Percentiles rank a stretch among this genome's conserved stretches.
Evolutionary conservation across 345 rosid genomes (phyloP).

Genomic region (Orychophragmus violaceus): DNA sequence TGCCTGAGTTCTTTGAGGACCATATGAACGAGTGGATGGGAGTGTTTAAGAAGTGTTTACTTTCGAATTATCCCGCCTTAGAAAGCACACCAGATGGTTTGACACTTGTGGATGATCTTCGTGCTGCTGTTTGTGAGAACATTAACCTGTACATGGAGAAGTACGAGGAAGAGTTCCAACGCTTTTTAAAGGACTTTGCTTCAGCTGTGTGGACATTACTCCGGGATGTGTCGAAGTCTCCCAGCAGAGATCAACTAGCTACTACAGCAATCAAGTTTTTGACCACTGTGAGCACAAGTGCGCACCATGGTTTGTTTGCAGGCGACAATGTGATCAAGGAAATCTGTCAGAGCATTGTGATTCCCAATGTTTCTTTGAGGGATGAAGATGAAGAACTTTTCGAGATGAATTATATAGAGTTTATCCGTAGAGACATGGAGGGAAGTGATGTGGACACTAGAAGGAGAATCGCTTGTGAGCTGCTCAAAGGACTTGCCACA

Average conservation of each 20-base stretch:
- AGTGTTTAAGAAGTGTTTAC: slow-evolving; percentile 74
- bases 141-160: slow-evolving; percentile 94
- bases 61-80: slow-evolving; percentile 48
- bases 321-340: slow-evolving; percentile 68
- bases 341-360: slow-evolving; percentile 87
- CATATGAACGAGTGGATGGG: slow-evolving; percentile 93
- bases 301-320: slow-evolving; percentile 79
- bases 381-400: slow-evolving; percentile 97
- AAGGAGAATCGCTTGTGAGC: slow-evolving; percentile 96
- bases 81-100: slow-evolving; percentile 55
- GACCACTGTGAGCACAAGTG: slow-evolving; percentile 91
- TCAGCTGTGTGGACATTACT: slow-evolving; percentile 88
- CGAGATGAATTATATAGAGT: slow-evolving; percentile 94
- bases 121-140: slow-evolving; percentile 89
- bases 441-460: slow-evolving; percentile 97
- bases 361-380: slow-evolving; percentile 88
- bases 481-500: slow-evolving; percentile 87
- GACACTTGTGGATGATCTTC: slow-evolving; percentile 58
- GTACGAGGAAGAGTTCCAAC: slow-evolving; percentile 85
- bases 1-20: slow-evolving; percentile 96
- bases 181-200: slow-evolving; percentile 62
- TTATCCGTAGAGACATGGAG: slow-evolving; percentile 98
- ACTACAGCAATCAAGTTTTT: slow-evolving; percentile 90
- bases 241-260: slow-evolving; percentile 72
- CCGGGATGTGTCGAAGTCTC: slow-evolving; percentile 58